phyloP scores from a whole-genome alignment of 2,329 filamentous ascomycete species.

The Sordariomycetes sp. region DNA sequence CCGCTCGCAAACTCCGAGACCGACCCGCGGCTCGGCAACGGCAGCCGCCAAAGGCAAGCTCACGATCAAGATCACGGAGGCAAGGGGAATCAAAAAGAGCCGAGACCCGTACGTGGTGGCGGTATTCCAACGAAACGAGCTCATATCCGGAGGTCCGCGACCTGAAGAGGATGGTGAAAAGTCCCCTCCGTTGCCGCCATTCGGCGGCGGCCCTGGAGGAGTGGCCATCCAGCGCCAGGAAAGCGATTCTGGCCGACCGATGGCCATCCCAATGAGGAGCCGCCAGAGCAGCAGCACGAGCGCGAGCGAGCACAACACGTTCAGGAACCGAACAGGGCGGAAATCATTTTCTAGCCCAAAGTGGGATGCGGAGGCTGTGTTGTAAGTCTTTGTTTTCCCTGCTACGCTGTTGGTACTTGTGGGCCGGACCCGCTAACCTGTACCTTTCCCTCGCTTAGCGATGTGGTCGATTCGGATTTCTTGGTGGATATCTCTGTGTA shows the following conservation, averaged over 20 bases:
- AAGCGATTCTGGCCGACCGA: constrained; percentile 71
- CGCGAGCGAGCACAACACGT: constrained; percentile 52
- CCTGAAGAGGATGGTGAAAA: constrained; percentile 51
- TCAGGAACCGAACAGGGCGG: constrained; percentile 46
- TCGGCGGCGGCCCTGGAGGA: constrained; percentile 33
- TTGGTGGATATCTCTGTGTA: constrained; percentile 91
- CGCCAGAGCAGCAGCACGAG: constrained; percentile 95
- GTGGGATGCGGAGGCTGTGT: constrained; percentile 92
- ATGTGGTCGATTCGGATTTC: constrained; percentile 86
- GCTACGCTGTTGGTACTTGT: not conserved
- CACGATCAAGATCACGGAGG: constrained; percentile 80
- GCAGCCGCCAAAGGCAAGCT: constrained; percentile 76
- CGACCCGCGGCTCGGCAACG: constrained; percentile 46
- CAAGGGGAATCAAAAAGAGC: constrained; percentile 68
- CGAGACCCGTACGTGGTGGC: constrained; percentile 91
- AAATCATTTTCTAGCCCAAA: constrained; percentile 68
- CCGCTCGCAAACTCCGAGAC: constrained; percentile 41
- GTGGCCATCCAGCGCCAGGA: constrained; percentile 58
- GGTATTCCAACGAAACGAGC: constrained; percentile 92
- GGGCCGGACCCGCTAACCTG: not conserved
- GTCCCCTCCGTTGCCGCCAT: constrained; percentile 26
- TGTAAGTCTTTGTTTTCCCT: constrained; percentile 59
- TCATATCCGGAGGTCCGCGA: constrained; percentile 80
- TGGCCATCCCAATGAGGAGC: constrained; percentile 95
- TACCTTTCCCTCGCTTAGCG: constrained; percentile 39